A percentile compares a stretch with the other conserved stretches of the same genome.
Conservation (phyloP, 352 stramenopile species). For the Pythium guiyangense region DNA sequence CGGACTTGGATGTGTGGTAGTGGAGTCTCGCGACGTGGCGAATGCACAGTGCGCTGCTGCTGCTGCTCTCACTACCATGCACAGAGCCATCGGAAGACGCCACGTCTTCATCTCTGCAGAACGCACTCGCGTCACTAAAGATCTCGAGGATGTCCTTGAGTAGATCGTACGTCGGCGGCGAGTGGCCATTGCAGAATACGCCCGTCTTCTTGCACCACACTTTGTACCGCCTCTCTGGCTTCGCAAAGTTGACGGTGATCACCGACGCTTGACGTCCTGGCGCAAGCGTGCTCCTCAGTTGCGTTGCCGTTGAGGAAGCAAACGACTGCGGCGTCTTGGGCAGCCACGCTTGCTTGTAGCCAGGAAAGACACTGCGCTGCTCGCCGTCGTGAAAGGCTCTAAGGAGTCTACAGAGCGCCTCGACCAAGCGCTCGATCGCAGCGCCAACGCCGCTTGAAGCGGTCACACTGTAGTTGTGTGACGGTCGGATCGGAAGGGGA, state of each 20-base stretch:
- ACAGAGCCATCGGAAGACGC: neutral
- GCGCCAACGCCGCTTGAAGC: too few species aligned
- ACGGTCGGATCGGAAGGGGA: too few species aligned
- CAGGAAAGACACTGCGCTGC: neutral
- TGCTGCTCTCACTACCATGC: neutral
- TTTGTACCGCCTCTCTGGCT: neutral
- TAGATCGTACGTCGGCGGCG: constrained; percentile 2
- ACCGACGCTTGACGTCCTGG: neutral
- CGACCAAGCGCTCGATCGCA: neutral
- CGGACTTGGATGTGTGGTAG: constrained; percentile 8
- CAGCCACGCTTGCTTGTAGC: neutral
- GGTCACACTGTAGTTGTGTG: too few species aligned
- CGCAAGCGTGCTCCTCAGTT: neutral
- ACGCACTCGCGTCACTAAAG: neutral
- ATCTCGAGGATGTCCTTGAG: constrained; percentile 15
- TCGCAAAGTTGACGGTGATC: neutral
- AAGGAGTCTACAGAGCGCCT: neutral
- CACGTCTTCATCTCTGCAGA: too few species aligned
- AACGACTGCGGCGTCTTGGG: neutral
- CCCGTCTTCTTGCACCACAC: constrained; percentile 14
- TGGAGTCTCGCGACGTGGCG: constrained; percentile 7
- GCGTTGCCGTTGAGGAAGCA: neutral
- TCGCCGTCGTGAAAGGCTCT: neutral
- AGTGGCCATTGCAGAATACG: constrained; percentile 15
- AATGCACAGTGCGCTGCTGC: neutral